phyloP scores from a whole-genome alignment of 805 yeast genomes.

The Wickerhamiella occidentalis region DNA sequence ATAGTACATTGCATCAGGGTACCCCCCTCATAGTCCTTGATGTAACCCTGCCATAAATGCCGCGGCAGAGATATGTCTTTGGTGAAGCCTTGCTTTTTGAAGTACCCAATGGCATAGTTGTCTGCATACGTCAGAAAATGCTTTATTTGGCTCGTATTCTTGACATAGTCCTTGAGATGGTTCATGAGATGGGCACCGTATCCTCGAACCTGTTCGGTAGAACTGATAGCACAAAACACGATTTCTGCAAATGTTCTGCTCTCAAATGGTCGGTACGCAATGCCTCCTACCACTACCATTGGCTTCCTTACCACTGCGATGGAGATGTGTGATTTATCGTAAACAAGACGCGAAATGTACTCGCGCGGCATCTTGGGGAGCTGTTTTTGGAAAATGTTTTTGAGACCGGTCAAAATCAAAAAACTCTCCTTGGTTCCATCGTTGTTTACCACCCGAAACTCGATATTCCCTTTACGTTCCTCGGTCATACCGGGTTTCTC shows the following conservation, averaged over 20 bases:
- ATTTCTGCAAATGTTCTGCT: conserved; percentile 89
- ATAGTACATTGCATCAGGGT: conserved; percentile 95
- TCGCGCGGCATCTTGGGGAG: conserved; percentile 98
- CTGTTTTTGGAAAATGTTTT: conserved; percentile 93
- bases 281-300: conserved; percentile 93
- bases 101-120: conserved; percentile 96
- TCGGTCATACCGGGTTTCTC: conserved; percentile 92
- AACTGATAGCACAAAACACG: conserved; percentile 94
- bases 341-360: conserved; percentile 86
- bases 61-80: conserved; percentile 83
- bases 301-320: conserved; percentile 95
- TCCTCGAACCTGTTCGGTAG: conserved; percentile 96
- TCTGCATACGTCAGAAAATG: conserved; percentile 94
- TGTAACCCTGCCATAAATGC: conserved; percentile 93
- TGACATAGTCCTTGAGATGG: conserved; percentile 89
- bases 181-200: conserved; percentile 99
- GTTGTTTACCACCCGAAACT: conserved; percentile 91
- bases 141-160: conserved; percentile 72
- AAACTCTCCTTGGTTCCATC: conserved; percentile 78
- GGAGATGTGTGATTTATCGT: conserved; percentile 86
- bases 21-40: conserved; percentile 98
- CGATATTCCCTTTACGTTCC: conserved; percentile 85
- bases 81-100: conserved; percentile 96
- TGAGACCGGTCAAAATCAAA: conserved; percentile 87
- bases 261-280: conserved; percentile 89